Evolutionary conservation across 345 rosid species (phyloP), one percentile per base, ranked within the genome.

Genomic region (Populus deltoides): DNA sequence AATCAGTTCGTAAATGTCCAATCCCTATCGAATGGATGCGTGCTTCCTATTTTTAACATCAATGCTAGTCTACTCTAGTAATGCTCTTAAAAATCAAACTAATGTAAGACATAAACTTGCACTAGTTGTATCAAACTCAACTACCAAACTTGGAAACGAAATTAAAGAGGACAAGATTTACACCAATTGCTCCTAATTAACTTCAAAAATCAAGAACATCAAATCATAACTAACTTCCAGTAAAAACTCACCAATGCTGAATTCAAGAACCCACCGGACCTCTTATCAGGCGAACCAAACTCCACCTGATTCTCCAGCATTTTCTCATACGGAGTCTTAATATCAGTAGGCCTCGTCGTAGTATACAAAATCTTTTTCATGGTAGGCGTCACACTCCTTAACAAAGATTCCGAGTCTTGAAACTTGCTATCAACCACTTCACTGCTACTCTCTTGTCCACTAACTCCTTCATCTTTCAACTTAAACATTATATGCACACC

Each of bases 221-320:
- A 47, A 47, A 47, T 15, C 51, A 47, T 59, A n/a, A 59, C 25
- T 24, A 57, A 59, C 7, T 59, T 59, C 65, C 29, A 24, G 11
- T 59, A 13, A 59, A 59, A 62, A 81, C 89, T 88, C 83, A 93
- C 97, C 90, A 91, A 80, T 47, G 92, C 97, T 3, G 97, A 89
- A 84, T 90, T 94, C 57, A 96, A 87, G 67, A 90, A 89, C 7
- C 97, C 94, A 49, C 95, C 95, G 36, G 95, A 88, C 31, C 93
- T 84, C 83, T 89, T 91, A 86, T 96, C 97, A 1, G 98, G 98
- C 12, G 97, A 92, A 3, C 99, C 95, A 6, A 96, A 96, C 76
- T 91, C 93, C 53, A 96, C 99, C 76, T 86, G 83, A 85, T 96
- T 93, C 79, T 86, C 97, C 3, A 96, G 90, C 99, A 96, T 96